Conservation (phyloP, 2,329 filamentous ascomycete species). For the Chaetomium strumarium region DNA sequence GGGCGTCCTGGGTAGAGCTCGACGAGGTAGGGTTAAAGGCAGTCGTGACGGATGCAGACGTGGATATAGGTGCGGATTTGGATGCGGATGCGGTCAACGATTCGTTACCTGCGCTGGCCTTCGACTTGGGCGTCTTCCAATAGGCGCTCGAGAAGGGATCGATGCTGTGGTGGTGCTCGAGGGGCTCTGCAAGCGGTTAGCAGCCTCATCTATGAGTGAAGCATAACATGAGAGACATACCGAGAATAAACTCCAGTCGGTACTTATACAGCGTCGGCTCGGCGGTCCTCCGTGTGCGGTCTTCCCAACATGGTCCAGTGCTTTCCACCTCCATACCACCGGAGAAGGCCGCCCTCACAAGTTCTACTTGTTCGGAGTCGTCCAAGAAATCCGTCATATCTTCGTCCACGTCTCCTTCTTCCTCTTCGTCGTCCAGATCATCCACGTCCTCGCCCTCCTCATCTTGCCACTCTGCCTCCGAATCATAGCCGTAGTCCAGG, state of each 20-base stretch:
- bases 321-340: conserved; percentile 69
- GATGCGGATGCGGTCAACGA: conserved; percentile 16
- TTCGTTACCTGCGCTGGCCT: conserved; percentile 17
- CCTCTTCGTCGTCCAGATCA: conserved; percentile 64
- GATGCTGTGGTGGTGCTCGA: conserved; percentile 53
- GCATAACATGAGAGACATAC: conserved; percentile 40
- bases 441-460: conserved; percentile 65
- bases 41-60: conserved; percentile 3
- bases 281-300: conserved; percentile 42
- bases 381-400: conserved; percentile 90
- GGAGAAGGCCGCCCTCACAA: conserved; percentile 52
- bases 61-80: not conserved
- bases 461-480: conserved; percentile 81
- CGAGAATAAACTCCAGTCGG: conserved; percentile 68
- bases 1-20: conserved; percentile 1
- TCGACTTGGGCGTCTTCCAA: conserved; percentile 53
- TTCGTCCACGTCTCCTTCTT: conserved; percentile 63
- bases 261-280: conserved; percentile 52
- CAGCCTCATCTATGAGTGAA: not conserved
- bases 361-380: conserved; percentile 66
- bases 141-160: conserved; percentile 81
- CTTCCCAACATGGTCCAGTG: conserved; percentile 81
- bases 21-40: not conserved
- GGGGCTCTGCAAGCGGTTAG: conserved; percentile 34
- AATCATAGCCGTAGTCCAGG: conserved; percentile 77